Conservation (phyloP, 2,329 filamentous ascomycete species). For the Colletotrichum horii region DNA sequence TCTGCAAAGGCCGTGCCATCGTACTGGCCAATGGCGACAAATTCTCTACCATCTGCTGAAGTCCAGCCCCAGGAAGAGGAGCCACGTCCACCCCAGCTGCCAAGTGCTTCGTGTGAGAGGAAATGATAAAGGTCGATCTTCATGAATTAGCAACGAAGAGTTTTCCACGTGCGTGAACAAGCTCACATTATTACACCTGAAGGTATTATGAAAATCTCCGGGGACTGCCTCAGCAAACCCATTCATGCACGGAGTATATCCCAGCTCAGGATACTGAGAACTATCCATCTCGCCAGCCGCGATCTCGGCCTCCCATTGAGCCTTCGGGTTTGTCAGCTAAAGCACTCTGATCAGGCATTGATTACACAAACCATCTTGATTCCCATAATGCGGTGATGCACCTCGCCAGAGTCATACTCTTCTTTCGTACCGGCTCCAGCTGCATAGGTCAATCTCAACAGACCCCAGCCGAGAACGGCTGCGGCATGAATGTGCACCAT, state of each 20-base stretch:
- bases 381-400: slow-evolving; percentile 27
- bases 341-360: neutral
- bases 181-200: slow-evolving; percentile 49
- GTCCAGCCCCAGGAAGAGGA: slow-evolving; percentile 59
- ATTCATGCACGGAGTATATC: slow-evolving; percentile 43
- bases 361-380: slow-evolving; percentile 26
- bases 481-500: slow-evolving; percentile 25
- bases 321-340: slow-evolving; percentile 25
- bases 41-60: slow-evolving; percentile 55
- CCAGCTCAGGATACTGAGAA: slow-evolving; percentile 39
- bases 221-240: slow-evolving; percentile 49
- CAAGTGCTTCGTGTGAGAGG: slow-evolving; percentile 38
- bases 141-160: neutral
- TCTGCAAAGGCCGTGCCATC: slow-evolving; percentile 61
- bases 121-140: slow-evolving; percentile 41
- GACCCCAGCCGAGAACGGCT: slow-evolving; percentile 24
- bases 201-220: slow-evolving; percentile 52
- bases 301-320: slow-evolving; percentile 36
- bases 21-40: slow-evolving; percentile 57
- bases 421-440: slow-evolving; percentile 27
- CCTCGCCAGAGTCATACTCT: slow-evolving; percentile 25
- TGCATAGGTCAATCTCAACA: slow-evolving; percentile 24
- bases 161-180: neutral
- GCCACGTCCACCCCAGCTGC: slow-evolving; percentile 36
- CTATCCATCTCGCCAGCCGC: slow-evolving; percentile 38